Percentiles rank a stretch among this genome's conserved stretches.
Evolutionary conservation across 75 land plant species (phyloP).

Genomic region (Pinus albicaulis): DNA sequence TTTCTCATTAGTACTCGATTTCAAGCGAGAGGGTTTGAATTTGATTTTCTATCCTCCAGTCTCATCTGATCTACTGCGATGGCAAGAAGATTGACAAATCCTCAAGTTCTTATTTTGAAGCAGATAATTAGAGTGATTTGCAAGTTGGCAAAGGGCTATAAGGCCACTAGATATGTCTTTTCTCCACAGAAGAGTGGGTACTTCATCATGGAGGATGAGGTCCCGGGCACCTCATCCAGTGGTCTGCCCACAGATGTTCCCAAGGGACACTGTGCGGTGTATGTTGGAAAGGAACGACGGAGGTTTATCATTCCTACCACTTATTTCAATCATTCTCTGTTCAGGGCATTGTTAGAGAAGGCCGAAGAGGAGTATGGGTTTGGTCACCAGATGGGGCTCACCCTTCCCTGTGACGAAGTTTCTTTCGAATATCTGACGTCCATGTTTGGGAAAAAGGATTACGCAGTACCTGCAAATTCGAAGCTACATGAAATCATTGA

Average conservation of each 20-base stretch:
- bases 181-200: neutral
- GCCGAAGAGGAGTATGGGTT: neutral
- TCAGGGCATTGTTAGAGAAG: too few species aligned
- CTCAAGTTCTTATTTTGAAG: neutral
- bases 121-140: neutral
- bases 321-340: too few species aligned
- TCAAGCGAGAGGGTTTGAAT: too few species aligned
- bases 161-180: neutral
- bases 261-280: constrained; percentile 29
- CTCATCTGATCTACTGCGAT: neutral
- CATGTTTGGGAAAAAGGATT: neutral
- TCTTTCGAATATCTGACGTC: neutral
- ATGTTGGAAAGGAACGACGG: constrained; percentile 16
- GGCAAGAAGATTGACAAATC: neutral
- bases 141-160: neutral
- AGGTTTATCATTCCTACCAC: too few species aligned
- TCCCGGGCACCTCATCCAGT: neutral
- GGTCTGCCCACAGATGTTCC: neutral
- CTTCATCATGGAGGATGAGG: neutral
- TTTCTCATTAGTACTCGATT: too few species aligned
- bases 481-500: neutral
- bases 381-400: neutral
- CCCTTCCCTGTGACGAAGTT: neutral
- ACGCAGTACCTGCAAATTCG: neutral
- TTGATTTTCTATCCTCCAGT: too few species aligned